These are phyloP conservation scores for Neurospora sp. DNA, from an alignment of 495 filamentous ascomycete genomes.

Conservation along the genomic window DNA sequence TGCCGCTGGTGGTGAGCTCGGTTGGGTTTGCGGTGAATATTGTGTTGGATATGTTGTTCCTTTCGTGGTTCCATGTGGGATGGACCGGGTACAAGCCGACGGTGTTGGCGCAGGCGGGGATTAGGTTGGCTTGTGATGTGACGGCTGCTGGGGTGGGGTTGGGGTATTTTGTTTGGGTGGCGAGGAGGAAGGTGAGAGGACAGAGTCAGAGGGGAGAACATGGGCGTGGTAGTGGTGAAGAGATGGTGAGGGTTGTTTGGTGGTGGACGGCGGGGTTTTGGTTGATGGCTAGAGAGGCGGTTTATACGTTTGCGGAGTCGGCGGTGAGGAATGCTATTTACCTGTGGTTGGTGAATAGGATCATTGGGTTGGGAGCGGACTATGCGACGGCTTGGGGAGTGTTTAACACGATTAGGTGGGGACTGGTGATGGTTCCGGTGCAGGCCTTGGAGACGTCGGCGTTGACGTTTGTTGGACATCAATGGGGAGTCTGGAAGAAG, in stretches of 20 bases:
- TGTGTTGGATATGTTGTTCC: conserved; percentile 56
- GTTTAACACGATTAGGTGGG: conserved; percentile 73
- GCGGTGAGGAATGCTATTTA: conserved; percentile 60
- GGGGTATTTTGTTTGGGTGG: conserved; percentile 45
- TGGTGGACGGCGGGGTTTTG: not conserved
- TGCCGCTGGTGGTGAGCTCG: conserved; percentile 58
- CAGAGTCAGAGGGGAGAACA: not conserved
- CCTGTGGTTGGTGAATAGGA: conserved; percentile 58
- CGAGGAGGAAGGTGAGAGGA: conserved; percentile 6
- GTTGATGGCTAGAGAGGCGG: not conserved
- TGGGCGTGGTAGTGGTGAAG: not conserved
- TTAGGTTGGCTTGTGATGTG: conserved; percentile 52
- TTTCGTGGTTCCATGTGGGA: conserved; percentile 58
- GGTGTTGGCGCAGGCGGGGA: conserved; percentile 52
- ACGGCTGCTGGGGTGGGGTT: conserved; percentile 47
- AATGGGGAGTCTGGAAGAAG: conserved; percentile 50
- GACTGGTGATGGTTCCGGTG: conserved; percentile 67
- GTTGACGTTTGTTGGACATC: conserved; percentile 57
- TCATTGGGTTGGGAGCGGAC: conserved; percentile 48
- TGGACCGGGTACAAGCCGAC: conserved; percentile 33
- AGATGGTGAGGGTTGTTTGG: not conserved
- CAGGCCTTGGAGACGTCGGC: conserved; percentile 55
- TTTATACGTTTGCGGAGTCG: conserved; percentile 49
- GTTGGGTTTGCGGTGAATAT: conserved; percentile 59
- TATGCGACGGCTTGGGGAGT: conserved; percentile 69